phyloP scores from a whole-genome alignment of 73 alveolate genomes.

The Blepharisma stoltei region DNA sequence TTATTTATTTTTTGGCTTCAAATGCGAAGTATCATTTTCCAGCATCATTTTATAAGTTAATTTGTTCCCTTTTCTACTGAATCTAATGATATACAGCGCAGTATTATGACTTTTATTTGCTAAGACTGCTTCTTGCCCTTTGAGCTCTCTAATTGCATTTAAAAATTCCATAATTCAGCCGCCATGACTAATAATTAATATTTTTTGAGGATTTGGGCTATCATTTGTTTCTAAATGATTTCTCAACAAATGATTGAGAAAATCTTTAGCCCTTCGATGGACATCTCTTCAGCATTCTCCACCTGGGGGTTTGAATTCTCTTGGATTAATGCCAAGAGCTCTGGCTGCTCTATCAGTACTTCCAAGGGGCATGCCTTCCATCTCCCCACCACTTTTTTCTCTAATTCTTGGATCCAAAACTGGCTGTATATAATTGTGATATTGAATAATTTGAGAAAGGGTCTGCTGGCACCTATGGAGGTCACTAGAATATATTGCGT shows the following conservation, averaged over 20 bases:
- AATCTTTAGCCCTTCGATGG: neutral
- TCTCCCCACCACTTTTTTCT: constrained; percentile 29
- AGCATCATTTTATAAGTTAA: neutral
- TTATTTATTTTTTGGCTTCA: neutral
- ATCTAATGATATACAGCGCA: constrained; percentile 11
- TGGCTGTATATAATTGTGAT: constrained; percentile 13
- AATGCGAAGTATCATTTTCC: constrained; percentile 30
- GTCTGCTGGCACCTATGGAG: constrained; percentile 13
- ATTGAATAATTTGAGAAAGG: neutral
- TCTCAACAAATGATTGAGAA: neutral
- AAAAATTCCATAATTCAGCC: constrained; percentile 31
- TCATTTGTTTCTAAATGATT: constrained; percentile 1
- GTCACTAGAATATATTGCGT: neutral
- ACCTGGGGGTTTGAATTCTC: neutral
- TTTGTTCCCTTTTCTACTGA: constrained; percentile 10
- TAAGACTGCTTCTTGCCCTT: neutral
- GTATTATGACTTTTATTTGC: neutral
- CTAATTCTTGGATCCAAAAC: constrained; percentile 8
- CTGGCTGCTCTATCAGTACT: neutral
- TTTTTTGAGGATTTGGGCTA: neutral
- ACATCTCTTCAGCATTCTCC: constrained; percentile 16
- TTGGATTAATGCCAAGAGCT: neutral
- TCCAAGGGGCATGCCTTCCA: constrained; percentile 30
- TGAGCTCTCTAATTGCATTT: constrained; percentile 4
- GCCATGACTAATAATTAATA: constrained; percentile 29